phyloP scores from a whole-genome alignment of 2,329 filamentous ascomycete genomes.

The Claviceps arundinis region DNA sequence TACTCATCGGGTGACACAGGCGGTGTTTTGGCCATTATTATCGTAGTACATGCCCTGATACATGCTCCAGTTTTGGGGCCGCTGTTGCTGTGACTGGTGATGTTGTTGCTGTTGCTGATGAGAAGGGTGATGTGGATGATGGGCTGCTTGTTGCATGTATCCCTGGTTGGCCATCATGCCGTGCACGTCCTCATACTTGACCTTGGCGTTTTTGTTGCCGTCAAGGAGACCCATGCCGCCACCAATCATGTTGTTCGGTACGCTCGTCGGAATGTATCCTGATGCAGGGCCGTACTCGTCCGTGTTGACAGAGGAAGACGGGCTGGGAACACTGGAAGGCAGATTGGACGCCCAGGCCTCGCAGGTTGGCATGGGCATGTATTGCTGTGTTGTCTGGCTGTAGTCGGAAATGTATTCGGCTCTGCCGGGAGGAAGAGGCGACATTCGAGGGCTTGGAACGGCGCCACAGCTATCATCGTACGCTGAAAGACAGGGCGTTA shows the following conservation, averaged over 20 bases:
- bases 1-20: slow-evolving; percentile 4
- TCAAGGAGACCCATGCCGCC: slow-evolving; percentile 10
- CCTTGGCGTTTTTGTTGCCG: slow-evolving; percentile 23
- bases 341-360: slow-evolving; percentile 33
- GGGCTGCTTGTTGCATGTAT: slow-evolving; percentile 15
- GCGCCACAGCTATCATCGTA: slow-evolving; percentile 26
- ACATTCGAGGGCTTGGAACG: slow-evolving; percentile 30
- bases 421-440: slow-evolving; percentile 27
- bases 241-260: slow-evolving; percentile 29
- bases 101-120: slow-evolving; percentile 11
- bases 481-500: slow-evolving; percentile 18
- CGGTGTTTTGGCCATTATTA: slow-evolving; percentile 4
- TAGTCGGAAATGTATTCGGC: slow-evolving; percentile 33
- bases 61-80: slow-evolving; percentile 19
- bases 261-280: slow-evolving; percentile 35
- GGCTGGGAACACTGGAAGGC: slow-evolving; percentile 37
- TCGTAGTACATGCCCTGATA: slow-evolving; percentile 20
- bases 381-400: slow-evolving; percentile 18
- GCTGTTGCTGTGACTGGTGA: slow-evolving; percentile 15
- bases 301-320: slow-evolving; percentile 32
- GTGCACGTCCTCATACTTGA: slow-evolving; percentile 26
- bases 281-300: slow-evolving; percentile 30
- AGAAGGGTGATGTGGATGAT: not conserved
- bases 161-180: slow-evolving; percentile 8
- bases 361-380: slow-evolving; percentile 26